phyloP scores from a whole-genome alignment of 129 eudicot species.

The Scalesia atractyloides region DNA sequence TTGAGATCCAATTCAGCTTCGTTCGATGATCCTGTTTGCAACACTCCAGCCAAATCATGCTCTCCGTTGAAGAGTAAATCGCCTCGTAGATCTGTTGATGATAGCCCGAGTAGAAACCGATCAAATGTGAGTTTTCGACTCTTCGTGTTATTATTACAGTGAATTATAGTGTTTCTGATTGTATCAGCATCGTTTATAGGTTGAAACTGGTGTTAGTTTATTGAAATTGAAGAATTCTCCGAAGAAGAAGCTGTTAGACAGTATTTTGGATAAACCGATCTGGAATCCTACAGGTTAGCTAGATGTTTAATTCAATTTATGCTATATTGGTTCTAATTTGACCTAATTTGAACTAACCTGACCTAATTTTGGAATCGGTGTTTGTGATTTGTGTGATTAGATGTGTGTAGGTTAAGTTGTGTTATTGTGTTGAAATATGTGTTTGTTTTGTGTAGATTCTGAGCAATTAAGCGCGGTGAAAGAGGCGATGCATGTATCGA shows the following conservation, averaged over 20 bases:
- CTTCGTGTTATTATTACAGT: neutral
- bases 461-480: constrained; percentile 73
- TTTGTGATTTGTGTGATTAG: neutral
- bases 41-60: constrained; percentile 23
- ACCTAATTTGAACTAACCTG: neutral
- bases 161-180: neutral
- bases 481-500: constrained; percentile 86
- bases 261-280: constrained; percentile 50
- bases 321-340: neutral
- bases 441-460: constrained; percentile 40
- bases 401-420: neutral
- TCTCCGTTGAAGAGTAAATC: constrained; percentile 62
- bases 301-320: neutral
- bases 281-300: constrained; percentile 78
- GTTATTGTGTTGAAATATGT: neutral
- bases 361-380: neutral
- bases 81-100: constrained; percentile 54
- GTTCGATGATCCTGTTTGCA: constrained; percentile 22
- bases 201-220: constrained; percentile 1
- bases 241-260: constrained; percentile 53
- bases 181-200: neutral
- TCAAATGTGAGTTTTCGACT: constrained; percentile 33
- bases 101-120: constrained; percentile 51
- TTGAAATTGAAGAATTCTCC: constrained; percentile 43
- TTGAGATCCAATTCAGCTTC: constrained; percentile 58